Conservation (phyloP, 1,284 basidiomycete species). For the Schizopora paradoxa region DNA sequence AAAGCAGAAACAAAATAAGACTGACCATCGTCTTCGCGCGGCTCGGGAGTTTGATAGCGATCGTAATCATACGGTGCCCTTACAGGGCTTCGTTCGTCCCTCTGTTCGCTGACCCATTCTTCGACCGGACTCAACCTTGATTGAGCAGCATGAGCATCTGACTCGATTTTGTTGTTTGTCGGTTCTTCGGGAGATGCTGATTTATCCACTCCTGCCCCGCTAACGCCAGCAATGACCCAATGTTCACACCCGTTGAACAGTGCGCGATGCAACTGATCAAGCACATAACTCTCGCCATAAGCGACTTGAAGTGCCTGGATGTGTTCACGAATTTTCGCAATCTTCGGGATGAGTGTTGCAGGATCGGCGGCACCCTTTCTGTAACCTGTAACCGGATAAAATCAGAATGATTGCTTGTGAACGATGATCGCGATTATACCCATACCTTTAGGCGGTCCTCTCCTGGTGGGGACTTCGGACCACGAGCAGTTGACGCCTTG, state of each 20-base stretch:
- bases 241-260: slow-evolving; percentile 7
- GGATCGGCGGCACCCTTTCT: slow-evolving; percentile 17
- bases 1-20: too few relatives aligned
- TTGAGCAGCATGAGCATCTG: too few relatives aligned
- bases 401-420: slow-evolving; percentile 3
- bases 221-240: not conserved
- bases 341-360: slow-evolving; percentile 14
- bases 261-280: slow-evolving; percentile 13
- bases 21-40: too few relatives aligned
- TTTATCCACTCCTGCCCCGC: slow-evolving; percentile 3
- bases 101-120: too few relatives aligned
- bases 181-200: too few relatives aligned
- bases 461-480: slow-evolving; percentile 9
- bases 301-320: slow-evolving; percentile 15
- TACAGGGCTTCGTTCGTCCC: too few relatives aligned
- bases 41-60: too few relatives aligned
- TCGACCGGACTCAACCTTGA: too few relatives aligned
- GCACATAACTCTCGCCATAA: slow-evolving; percentile 17
- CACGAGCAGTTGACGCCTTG: slow-evolving; percentile 13
- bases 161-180: too few relatives aligned
- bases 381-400: slow-evolving; percentile 14
- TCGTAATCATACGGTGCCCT: too few relatives aligned
- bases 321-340: slow-evolving; percentile 17
- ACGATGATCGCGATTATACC: not conserved
- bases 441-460: slow-evolving; percentile 1